phyloP scores from a whole-genome alignment of 768 basidiomycete species.

The Russula abietina region DNA sequence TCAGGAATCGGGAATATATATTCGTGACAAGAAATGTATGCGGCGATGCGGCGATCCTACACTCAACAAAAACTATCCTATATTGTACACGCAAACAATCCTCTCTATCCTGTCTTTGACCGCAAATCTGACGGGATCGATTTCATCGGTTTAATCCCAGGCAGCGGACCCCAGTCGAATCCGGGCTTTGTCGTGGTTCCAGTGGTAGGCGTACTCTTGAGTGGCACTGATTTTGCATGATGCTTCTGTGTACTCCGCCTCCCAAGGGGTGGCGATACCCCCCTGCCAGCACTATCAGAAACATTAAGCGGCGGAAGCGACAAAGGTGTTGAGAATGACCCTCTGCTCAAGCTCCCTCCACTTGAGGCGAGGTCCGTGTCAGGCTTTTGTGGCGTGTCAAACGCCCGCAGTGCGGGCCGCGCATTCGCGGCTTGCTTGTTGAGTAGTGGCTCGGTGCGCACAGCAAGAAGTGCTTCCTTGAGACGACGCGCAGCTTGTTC shows the following conservation, averaged over 20 bases:
- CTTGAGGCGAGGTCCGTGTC: constrained; percentile 1
- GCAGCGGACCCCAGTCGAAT: constrained; percentile 62
- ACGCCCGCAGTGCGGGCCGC: constrained; percentile 26
- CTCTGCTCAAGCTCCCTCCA: not conserved
- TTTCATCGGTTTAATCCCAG: constrained; percentile 28
- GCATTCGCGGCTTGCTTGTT: constrained; percentile 46
- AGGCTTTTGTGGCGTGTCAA: constrained; percentile 19
- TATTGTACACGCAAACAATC: not conserved
- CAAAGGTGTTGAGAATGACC: constrained; percentile 9
- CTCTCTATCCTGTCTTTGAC: constrained; percentile 6
- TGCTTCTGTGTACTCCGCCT: constrained; percentile 27
- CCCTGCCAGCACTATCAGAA: not conserved
- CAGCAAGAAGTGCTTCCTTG: constrained; percentile 52
- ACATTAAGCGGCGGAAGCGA: constrained; percentile 6
- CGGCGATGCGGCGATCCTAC: too few relatives aligned
- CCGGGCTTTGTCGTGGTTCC: constrained; percentile 19
- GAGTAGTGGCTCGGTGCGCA: constrained; percentile 58
- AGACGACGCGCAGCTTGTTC: constrained; percentile 68
- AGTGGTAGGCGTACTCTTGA: constrained; percentile 27
- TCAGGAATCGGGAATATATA: too few relatives aligned
- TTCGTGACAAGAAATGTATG: too few relatives aligned
- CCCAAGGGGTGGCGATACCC: constrained; percentile 15
- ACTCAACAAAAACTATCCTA: not conserved
- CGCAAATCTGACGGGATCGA: constrained; percentile 22
- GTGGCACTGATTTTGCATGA: constrained; percentile 31